Evolutionary conservation across 805 yeast species (phyloP), one percentile per base, ranked within the genome.

Genomic region (Saccharomycopsis amapae): DNA sequence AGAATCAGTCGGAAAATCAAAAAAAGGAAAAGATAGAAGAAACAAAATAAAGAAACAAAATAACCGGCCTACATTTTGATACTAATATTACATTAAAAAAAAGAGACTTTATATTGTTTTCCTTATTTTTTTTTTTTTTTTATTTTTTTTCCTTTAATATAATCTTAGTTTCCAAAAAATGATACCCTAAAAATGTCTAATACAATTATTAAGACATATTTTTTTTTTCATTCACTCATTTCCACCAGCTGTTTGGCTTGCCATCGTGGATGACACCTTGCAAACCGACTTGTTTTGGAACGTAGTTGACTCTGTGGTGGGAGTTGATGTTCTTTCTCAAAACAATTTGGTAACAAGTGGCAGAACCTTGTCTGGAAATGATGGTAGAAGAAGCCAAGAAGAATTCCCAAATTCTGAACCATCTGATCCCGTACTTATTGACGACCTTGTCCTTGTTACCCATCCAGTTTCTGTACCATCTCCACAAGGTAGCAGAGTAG

Each of bases 401-500:
- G 72, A 66, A 86, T 68, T 85, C 94, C 96, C 96, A 87, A 65
- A 86, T 86, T 66, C 93, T 79, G 70, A 71, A 88, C 96, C 96
- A 87, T 69, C 81, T 82, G 56, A 75, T 65, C 58, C 96, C 96
- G 60, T 87, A 87, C 69, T 84, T 85, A 69, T 75, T 73, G 50
- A 79, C 70, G 52, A 77, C 86, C 61, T 76, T 71, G 42, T 85
- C 89, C 67, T 76, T 76, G 77, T 87, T 86, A 50, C 81, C 80
- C 59, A 84, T 61, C 96, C 96, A 87, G 78, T 87, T 87, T 65
- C 90, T 71, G 77, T 88, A 88, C 96, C 96, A 87, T 68, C 81
- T 79, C 86, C 89, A 85, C 59, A 87, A 68, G 48, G 96, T 87
- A 37, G 89, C 86, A 44, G 95, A 85, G 71, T 87, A 87, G 62